Conservation (phyloP, 306 rosid genomes). For the Lotus japonicus region DNA sequence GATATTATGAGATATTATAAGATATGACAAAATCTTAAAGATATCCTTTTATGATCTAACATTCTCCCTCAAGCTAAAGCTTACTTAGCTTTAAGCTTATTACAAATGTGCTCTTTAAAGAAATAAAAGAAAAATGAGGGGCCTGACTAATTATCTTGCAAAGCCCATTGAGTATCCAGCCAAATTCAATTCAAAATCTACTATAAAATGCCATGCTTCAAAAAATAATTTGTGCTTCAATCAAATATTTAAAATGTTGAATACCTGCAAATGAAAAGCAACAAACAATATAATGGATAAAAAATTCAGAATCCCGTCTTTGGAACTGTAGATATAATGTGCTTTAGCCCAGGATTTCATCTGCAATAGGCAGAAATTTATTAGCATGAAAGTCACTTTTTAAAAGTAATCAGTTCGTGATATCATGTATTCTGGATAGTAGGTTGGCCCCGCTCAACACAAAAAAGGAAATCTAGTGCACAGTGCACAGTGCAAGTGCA, state of each 20-base stretch:
- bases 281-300: slow-evolving; percentile 38
- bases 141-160: no score
- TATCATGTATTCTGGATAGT: background rate
- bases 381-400: background rate
- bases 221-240: background rate
- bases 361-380: slow-evolving; percentile 26
- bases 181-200: slow-evolving; percentile 1
- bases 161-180: background rate
- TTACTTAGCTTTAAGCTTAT: no score
- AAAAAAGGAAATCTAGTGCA: background rate
- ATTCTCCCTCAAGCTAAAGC: no score
- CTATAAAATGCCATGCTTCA: background rate
- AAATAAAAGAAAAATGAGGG: no score
- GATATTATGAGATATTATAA: no score
- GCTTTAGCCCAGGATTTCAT: slow-evolving; percentile 47
- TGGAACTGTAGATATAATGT: slow-evolving; percentile 39
- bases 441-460: background rate
- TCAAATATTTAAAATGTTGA: background rate
- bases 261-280: slow-evolving; percentile 49
- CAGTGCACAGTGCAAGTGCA: background rate
- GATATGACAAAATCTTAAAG: no score
- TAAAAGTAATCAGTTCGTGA: background rate
- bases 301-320: slow-evolving; percentile 36
- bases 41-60: no score
- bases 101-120: no score